Percentiles rank a stretch among this genome's conserved stretches.
Evolutionary conservation across 2,329 filamentous ascomycete genomes (phyloP).

Genomic region (Colletotrichum shisoi): DNA sequence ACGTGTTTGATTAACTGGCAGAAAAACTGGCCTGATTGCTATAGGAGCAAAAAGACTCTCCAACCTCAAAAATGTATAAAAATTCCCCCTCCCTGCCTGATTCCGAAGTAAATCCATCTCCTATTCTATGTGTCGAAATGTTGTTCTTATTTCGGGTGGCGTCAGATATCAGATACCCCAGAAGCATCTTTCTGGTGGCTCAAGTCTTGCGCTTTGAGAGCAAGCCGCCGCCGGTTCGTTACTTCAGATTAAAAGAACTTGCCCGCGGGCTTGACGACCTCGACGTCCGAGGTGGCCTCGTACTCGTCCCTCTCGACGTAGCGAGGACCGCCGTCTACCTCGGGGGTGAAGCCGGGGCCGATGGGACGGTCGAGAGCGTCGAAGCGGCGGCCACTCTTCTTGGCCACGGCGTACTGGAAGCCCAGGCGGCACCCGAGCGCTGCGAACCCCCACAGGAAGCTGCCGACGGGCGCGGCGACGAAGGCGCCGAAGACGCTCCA

Average conservation of each 20-base stretch:
- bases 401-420: conserved; percentile 66
- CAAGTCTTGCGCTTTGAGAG: not conserved
- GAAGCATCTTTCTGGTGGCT: no score
- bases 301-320: conserved; percentile 43
- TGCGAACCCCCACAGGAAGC: conserved; percentile 73
- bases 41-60: conserved; percentile 22
- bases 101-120: not conserved
- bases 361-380: conserved; percentile 69
- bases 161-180: no score
- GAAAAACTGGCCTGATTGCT: conserved; percentile 27
- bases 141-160: not conserved
- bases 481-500: conserved; percentile 87
- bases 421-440: conserved; percentile 68
- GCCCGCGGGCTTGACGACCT: conserved; percentile 53
- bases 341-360: conserved; percentile 30
- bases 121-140: not conserved
- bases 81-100: not conserved
- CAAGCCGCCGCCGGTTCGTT: no score
- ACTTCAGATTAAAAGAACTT: conserved; percentile 60
- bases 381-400: conserved; percentile 67
- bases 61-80: conserved; percentile 13
- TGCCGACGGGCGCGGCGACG: conserved; percentile 78
- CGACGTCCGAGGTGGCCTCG: conserved; percentile 46
- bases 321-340: conserved; percentile 34
- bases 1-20: conserved; percentile 33